Base-by-base conservation (phyloP, 495 filamentous ascomycete species). In the Aspergillus hancockii region DNA sequence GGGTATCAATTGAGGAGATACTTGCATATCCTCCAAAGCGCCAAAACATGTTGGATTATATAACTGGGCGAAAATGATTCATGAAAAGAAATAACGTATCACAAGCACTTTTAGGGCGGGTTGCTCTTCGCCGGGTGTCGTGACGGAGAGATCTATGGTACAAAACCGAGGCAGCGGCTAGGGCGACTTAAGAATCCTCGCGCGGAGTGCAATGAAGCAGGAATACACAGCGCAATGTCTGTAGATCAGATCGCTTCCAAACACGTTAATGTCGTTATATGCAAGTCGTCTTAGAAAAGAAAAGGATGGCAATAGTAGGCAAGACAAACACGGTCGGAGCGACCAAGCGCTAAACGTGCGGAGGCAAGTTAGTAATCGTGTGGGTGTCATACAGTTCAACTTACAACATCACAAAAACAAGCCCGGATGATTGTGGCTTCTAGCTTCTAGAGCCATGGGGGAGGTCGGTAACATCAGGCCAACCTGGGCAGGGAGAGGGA, bases 21-120 rank as follows among this genome's bases (percentile, higher is more conserved):
- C 90, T 96, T 75, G 93, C 90, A 83, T 98, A 98, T 72, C 92
- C 92, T 79, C 95, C 93, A 79, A 97, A 97, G 74, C 92, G 87
- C 93, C 93, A 97, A 75, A 97, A 97, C 93, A 97, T 97, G 77
- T 74, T 91, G 88, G 71, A 72, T 67, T 80, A 76, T 72, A 71
- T 71, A 69, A 72, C 62, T 63, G 63, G 60, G 64, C 65, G 57
- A 66, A 68, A 68, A 65, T 61, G 38, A 73, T 61, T 76, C 78
- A 80, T 76, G 71, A 65, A 73, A 75, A 54, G 51, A 57, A 50
- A 57, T 22, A 45, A 57, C 59, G 53, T 64, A 69, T 63, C 61
- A 62, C 53, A 63, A 61, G 51, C 59, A 45, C 47, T 52, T 63
- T 65, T 67, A 55, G 60, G 52, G 61, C 63, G 19, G 45, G 57